Evolutionary conservation across 2,329 filamentous ascomycete species (phyloP), one percentile per base, ranked within the genome.

Genomic region (Tolypocladium guangdongense): DNA sequence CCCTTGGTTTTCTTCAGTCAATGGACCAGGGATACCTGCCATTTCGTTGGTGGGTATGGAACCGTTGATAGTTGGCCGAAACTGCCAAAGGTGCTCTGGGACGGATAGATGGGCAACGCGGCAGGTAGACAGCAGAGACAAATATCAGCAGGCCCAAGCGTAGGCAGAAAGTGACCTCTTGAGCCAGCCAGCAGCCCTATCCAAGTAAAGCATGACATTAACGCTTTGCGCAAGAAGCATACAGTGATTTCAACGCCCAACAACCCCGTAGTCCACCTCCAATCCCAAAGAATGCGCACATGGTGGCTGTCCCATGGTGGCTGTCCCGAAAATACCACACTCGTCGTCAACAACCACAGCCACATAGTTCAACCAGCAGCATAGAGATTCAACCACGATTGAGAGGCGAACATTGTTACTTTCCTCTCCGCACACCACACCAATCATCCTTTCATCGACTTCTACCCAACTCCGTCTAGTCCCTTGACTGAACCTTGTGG

Each of bases 401-500:
- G 27, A 20, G 43, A 33, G 18, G 18, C 18, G 43, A 32, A 11
- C 43, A 20, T 10, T 10, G 18, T 7, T 32, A 6, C n/a, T 18
- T n/a, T 7, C 18, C 43, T 4, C 27, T 32, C 18, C 43, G 20
- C 7, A 7, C 2, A 30, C 8, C 27, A n/a, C 33, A 35, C 33
- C 35, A 16, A 14, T 2, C 4, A n/a, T 14, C 10, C 10, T 18
- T 10, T 2, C 3, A 27, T 3, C 4, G 14, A 30, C 2, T 7
- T 32, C 7, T 3, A 35, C 6, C 12, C 37, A 30, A 14, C 22
- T 4, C 4, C 4, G 22, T 55, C 53, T 68, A 70, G 5, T 67
- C 63, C 22, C 59, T 59, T 11, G 66, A 62, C 77, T 97, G 93
- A 50, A 96, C 78, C 80, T 97, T 97, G 71, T 96, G 74, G 66